A percentile compares a stretch with the other conserved stretches of the same genome.
phyloP scores from a whole-genome alignment of 1,284 basidiomycete genomes.

The Naganishia albida region DNA sequence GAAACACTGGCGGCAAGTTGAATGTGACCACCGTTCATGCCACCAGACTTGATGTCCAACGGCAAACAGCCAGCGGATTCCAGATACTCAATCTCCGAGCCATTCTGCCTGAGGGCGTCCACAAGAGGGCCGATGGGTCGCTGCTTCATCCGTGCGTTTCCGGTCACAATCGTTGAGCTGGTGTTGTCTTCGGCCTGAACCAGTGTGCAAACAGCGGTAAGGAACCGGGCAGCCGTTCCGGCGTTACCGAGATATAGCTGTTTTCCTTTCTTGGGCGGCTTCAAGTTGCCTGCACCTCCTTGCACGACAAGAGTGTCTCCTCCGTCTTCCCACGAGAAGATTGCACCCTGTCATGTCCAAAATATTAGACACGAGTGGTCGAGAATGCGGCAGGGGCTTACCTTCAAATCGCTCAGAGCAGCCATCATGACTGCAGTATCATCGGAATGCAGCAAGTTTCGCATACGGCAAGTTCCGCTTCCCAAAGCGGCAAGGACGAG shows the following conservation, averaged over 20 bases:
- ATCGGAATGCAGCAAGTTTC: constrained; percentile 92
- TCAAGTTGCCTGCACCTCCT: constrained; percentile 80
- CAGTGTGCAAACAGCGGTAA: constrained; percentile 91
- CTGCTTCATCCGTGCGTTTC: constrained; percentile 98
- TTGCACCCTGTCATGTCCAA: constrained; percentile 66
- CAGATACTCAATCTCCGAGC: constrained; percentile 74
- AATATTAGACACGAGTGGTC: constrained; percentile 31
- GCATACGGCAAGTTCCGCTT: constrained; percentile 81
- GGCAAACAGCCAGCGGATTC: constrained; percentile 85
- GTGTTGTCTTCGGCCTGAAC: constrained; percentile 58
- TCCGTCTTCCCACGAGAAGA: constrained; percentile 86
- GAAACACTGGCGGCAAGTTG: constrained; percentile 91
- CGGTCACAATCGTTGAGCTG: constrained; percentile 76
- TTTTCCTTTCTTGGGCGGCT: constrained; percentile 73
- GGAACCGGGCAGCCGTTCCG: constrained; percentile 95
- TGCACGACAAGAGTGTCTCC: constrained; percentile 90
- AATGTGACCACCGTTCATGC: constrained; percentile 80
- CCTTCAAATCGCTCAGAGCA: constrained; percentile 82
- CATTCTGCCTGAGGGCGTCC: constrained; percentile 81
- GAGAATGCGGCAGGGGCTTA: constrained; percentile 45
- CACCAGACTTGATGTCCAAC: constrained; percentile 78
- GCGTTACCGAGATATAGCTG: constrained; percentile 96
- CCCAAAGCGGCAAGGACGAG: constrained; percentile 91
- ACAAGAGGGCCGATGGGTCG: constrained; percentile 93
- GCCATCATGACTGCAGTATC: constrained; percentile 99